phyloP scores from a whole-genome alignment of 2,329 filamentous ascomycete species.

The Nannizzia gypsea region DNA sequence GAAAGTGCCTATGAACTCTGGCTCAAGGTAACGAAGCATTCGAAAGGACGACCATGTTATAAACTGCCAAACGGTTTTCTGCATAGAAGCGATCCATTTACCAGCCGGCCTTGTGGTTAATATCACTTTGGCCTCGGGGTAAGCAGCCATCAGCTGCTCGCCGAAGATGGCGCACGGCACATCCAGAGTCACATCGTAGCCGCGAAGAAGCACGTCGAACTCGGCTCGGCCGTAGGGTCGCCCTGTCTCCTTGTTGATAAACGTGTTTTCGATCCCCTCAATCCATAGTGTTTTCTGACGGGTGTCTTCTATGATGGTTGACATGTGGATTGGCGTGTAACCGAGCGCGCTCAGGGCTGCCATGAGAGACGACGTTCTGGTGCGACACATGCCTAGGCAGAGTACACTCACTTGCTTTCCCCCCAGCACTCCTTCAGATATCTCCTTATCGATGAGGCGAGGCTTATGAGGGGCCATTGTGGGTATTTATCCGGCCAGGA shows the following conservation, averaged over 20 bases:
- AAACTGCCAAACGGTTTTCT: conserved; percentile 5
- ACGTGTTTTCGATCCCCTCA: conserved; percentile 19
- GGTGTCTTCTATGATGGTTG: background rate
- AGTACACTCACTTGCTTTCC: background rate
- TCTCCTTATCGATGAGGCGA: background rate
- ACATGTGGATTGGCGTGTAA: background rate
- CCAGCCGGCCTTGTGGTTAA: conserved; percentile 55
- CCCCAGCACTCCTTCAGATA: background rate
- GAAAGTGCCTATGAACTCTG: conserved; percentile 59
- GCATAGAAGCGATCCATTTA: conserved; percentile 44
- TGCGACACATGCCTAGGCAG: background rate
- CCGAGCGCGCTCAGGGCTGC: background rate
- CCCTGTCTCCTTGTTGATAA: conserved; percentile 21
- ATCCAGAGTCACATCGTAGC: conserved; percentile 7
- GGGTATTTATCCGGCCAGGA: background rate
- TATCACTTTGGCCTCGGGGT: conserved; percentile 60
- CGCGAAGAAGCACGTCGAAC: conserved; percentile 6
- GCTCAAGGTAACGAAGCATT: conserved; percentile 18
- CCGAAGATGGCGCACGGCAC: conserved; percentile 37
- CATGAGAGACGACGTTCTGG: background rate
- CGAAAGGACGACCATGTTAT: background rate
- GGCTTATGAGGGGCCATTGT: background rate
- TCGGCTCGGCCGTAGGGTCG: conserved; percentile 22
- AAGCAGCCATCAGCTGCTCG: conserved; percentile 59
- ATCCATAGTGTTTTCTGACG: conserved; percentile 4